Conservation (phyloP, 805 yeast genomes). For the Dipodascus albidus region DNA sequence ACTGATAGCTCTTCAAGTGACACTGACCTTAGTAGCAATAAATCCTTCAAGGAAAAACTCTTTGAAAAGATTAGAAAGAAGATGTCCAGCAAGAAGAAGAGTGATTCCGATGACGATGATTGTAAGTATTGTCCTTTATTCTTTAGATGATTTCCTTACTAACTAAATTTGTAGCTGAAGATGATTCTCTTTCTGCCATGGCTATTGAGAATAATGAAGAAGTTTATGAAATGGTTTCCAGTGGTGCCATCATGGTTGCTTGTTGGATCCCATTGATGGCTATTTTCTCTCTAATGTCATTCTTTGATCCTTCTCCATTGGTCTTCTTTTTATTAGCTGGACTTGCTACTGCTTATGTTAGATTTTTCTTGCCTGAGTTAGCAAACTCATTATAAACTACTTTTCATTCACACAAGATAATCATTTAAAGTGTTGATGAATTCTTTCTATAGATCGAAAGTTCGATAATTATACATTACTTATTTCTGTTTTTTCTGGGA, state of each 20-base stretch:
- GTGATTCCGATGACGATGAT: not conserved
- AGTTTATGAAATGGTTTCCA: not conserved
- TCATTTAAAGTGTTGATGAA: not conserved
- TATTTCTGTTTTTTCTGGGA: slow-evolving; percentile 4
- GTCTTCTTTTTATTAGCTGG: not conserved
- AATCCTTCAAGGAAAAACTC: not conserved
- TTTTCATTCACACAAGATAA: not conserved
- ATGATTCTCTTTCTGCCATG: not conserved
- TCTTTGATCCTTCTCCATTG: not conserved
- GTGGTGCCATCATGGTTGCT: slow-evolving; percentile 1
- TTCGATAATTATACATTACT: slow-evolving; percentile 3
- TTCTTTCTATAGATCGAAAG: not conserved
- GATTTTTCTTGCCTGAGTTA: not conserved
- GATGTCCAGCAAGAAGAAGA: not conserved
- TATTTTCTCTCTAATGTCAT: not conserved
- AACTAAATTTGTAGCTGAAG: not conserved
- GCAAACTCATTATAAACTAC: not conserved
- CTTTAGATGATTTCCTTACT: not conserved
- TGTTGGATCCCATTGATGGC: not conserved
- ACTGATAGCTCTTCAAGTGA: slow-evolving; percentile 2
- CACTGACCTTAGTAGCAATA: not conserved
- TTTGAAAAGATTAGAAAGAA: not conserved
- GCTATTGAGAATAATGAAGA: not conserved
- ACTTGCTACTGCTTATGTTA: not conserved
- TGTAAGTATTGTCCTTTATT: not conserved